phyloP scores from a whole-genome alignment of 2,329 filamentous ascomycete species.

The Hysterium pulicare region DNA sequence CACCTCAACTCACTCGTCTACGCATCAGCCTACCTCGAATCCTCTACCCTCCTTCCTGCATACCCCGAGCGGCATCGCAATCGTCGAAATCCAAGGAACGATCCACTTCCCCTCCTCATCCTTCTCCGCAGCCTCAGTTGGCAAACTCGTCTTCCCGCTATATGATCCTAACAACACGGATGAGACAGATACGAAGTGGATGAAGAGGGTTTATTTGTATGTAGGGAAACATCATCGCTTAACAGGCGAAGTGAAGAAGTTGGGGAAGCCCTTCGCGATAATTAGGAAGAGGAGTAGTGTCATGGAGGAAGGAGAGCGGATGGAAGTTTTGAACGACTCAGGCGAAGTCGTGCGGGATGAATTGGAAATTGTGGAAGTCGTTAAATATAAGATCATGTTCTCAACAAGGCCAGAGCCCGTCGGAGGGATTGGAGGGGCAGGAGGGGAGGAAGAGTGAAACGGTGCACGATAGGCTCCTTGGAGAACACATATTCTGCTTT shows the following conservation, averaged over 20 bases:
- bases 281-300: conserved; percentile 51
- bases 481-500: too few species aligned
- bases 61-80: conserved; percentile 82
- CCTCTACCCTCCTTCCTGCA: conserved; percentile 80
- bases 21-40: conserved; percentile 33
- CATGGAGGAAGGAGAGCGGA: conserved; percentile 7
- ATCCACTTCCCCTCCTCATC: conserved; percentile 66
- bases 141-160: conserved; percentile 74
- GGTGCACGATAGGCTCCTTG: too few species aligned
- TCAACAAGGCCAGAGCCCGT: conserved; percentile 82
- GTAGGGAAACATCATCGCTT: conserved; percentile 86
- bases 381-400: conserved; percentile 85
- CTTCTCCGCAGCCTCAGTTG: conserved; percentile 50
- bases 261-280: conserved; percentile 75
- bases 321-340: conserved; percentile 16
- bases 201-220: conserved; percentile 85
- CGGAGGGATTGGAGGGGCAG: too few species aligned
- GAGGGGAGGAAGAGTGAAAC: too few species aligned
- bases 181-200: conserved; percentile 66
- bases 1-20: conserved; percentile 7
- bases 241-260: conserved; percentile 84
- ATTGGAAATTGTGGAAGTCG: conserved; percentile 68
- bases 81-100: conserved; percentile 89
- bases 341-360: conserved; percentile 28
- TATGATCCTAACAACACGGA: conserved; percentile 53